phyloP scores from a whole-genome alignment of 495 filamentous ascomycete genomes.

The Aspergillus haitiensis region DNA sequence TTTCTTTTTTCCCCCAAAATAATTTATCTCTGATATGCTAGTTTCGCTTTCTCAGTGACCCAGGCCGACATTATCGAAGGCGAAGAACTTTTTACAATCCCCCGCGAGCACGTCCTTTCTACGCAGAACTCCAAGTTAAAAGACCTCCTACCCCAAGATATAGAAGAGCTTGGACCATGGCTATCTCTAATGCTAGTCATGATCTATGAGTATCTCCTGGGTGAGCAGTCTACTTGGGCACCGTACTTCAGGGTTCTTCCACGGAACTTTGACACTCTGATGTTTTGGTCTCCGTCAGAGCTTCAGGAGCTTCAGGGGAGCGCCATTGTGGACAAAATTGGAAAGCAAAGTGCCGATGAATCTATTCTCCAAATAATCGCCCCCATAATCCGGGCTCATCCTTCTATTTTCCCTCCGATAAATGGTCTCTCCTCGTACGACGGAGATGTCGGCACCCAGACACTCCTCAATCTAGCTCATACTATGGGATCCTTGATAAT shows the following conservation, averaged over 20 bases:
- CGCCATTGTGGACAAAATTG: slow-evolving; percentile 74
- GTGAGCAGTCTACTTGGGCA: slow-evolving; percentile 66
- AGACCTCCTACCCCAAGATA: slow-evolving; percentile 42
- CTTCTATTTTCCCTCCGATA: slow-evolving; percentile 47
- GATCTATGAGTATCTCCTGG: slow-evolving; percentile 70
- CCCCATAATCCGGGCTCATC: slow-evolving; percentile 55
- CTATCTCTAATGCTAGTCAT: slow-evolving; percentile 73
- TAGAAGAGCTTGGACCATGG: slow-evolving; percentile 54
- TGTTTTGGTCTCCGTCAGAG: slow-evolving; percentile 82
- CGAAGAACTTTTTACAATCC: slow-evolving; percentile 66
- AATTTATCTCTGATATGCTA: slow-evolving; percentile 26
- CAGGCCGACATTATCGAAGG: slow-evolving; percentile 56
- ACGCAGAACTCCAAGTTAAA: slow-evolving; percentile 52
- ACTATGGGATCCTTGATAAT: slow-evolving; percentile 84
- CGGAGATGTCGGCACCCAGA: slow-evolving; percentile 45
- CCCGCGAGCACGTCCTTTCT: slow-evolving; percentile 55
- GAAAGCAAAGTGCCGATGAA: slow-evolving; percentile 67
- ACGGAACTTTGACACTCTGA: slow-evolving; percentile 75
- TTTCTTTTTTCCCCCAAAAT: slow-evolving; percentile 9
- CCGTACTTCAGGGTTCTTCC: slow-evolving; percentile 84
- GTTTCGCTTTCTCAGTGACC: slow-evolving; percentile 49
- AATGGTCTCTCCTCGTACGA: slow-evolving; percentile 52
- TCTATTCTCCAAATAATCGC: slow-evolving; percentile 63
- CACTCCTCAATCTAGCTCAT: slow-evolving; percentile 65
- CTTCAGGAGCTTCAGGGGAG: slow-evolving; percentile 74